These are phyloP conservation scores for Babesia bovis DNA, from an alignment of 169 alveolate species.

Conservation along the genomic window DNA sequence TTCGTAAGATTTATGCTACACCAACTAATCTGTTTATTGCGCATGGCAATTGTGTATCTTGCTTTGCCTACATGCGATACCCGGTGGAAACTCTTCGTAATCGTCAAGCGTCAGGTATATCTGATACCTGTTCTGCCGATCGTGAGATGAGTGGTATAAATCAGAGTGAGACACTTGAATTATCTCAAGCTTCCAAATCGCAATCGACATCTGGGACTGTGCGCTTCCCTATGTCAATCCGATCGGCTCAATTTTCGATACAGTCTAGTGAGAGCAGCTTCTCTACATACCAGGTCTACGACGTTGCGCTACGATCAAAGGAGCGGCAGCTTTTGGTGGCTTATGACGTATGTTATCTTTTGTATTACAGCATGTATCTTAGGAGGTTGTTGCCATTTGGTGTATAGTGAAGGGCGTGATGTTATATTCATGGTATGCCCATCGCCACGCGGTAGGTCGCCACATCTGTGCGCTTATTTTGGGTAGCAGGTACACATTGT, in stretches of 20 bases:
- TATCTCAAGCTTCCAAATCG: not conserved
- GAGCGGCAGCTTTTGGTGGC: conserved; percentile 59
- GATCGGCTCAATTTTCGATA: conserved; percentile 64
- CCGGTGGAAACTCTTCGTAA: conserved; percentile 6
- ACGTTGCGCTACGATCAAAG: conserved; percentile 18
- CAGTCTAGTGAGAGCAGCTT: conserved; percentile 23
- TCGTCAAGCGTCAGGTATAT: not conserved
- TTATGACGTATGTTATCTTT: conserved; percentile 38
- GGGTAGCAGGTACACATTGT: conserved; percentile 60
- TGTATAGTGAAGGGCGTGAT: conserved; percentile 55
- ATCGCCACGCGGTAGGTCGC: conserved; percentile 56
- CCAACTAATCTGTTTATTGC: conserved; percentile 48
- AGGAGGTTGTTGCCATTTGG: conserved; percentile 70
- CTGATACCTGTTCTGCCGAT: not conserved
- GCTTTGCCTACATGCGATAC: conserved; percentile 22
- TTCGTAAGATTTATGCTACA: conserved; percentile 32
- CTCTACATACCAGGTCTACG: conserved; percentile 38
- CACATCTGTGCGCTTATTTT: not conserved
- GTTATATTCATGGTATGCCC: conserved; percentile 67
- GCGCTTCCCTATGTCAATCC: conserved; percentile 45
- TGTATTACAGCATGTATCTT: not conserved
- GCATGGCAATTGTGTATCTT: conserved; percentile 65
- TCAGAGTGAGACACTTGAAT: not conserved
- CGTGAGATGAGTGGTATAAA: conserved; percentile 19
- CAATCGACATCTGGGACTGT: conserved; percentile 5